Evolutionary conservation across 164 flowering plant species (phyloP), one percentile per base, ranked within the genome.

Genomic region (Saururus chinensis): DNA sequence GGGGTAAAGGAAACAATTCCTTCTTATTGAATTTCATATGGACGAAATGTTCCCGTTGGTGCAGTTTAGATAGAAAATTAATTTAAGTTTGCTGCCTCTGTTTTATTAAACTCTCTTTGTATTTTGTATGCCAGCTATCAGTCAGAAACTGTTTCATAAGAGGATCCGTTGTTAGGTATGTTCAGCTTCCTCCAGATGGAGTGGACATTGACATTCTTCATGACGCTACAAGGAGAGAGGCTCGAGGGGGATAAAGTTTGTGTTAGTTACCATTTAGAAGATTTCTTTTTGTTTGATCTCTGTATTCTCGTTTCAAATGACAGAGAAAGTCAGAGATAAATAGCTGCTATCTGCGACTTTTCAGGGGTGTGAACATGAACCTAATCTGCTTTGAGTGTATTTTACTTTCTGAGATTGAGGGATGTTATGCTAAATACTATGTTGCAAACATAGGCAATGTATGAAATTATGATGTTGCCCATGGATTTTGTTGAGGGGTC

Each of bases 201-300:
- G 99, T 93, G 40, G 99, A 93, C 63, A 68, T 87, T 14, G 97
- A 93, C 14, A 73, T 93, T 65, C 88, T 93, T 51, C 99, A 93
- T 60, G 99, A 93, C 70, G 99, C 99, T 45, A 90, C 99, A 5
- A 82, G 99, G 78, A 83, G 99, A 75, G 99, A 93, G 80, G 99
- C 99, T 74, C 92, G 97, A 5, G 96, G 96, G 60, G 95, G 90
- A 63, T 93, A 80, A 84, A 63, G 21, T 52, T 61, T 22, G 25
- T 57, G 19, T 59, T 57, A 9, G 53, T 53, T 54, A 25, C 21
- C 25, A 22, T 20, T 19, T 19, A n/a, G 56, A 17, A 45, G 49
- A 12, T 45, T 45, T 45, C 11, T 45, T 12, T 8, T 41, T 8
- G 8, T 41, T 0, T 1, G 45, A 8, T 17, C 14, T 45, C 6